phyloP scores from a whole-genome alignment of 208 protist genomes.

The Leishmania tarentolae region DNA sequence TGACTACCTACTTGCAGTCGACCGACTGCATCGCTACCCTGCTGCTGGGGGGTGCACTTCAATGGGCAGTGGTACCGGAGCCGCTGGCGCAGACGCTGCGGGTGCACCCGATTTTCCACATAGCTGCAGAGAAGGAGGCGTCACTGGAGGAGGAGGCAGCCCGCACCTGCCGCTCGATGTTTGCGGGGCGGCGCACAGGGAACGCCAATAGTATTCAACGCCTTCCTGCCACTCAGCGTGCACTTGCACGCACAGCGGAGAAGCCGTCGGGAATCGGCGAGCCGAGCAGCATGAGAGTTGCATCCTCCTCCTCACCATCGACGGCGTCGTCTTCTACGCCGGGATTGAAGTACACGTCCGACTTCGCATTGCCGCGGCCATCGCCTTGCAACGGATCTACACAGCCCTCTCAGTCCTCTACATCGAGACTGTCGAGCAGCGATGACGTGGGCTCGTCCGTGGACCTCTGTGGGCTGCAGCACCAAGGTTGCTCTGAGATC shows the following conservation, averaged over 20 bases:
- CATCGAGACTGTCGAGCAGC: not conserved
- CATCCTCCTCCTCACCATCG: not conserved
- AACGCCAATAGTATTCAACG: not conserved
- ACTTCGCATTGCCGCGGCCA: not conserved
- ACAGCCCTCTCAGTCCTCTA: constrained; percentile 3
- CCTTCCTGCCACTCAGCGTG: not conserved
- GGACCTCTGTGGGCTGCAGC: not conserved
- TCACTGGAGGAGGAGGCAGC: constrained; percentile 35
- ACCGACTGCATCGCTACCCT: constrained; percentile 74
- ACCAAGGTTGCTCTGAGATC: not conserved
- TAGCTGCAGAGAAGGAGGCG: constrained; percentile 9
- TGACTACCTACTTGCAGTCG: constrained; percentile 73
- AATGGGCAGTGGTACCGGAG: constrained; percentile 49
- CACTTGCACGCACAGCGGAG: not conserved
- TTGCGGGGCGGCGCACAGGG: constrained; percentile 5
- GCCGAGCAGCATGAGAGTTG: not conserved
- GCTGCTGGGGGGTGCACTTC: constrained; percentile 59
- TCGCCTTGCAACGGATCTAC: not conserved
- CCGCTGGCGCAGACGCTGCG: constrained; percentile 43
- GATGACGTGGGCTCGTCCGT: not conserved
- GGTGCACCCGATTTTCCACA: constrained; percentile 31
- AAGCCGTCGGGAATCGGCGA: not conserved
- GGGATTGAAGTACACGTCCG: not conserved
- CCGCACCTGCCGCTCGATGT: constrained; percentile 18
- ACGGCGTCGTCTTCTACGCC: not conserved